phyloP scores from a whole-genome alignment of 345 rosid species.

The Citrus mangshanensis region DNA sequence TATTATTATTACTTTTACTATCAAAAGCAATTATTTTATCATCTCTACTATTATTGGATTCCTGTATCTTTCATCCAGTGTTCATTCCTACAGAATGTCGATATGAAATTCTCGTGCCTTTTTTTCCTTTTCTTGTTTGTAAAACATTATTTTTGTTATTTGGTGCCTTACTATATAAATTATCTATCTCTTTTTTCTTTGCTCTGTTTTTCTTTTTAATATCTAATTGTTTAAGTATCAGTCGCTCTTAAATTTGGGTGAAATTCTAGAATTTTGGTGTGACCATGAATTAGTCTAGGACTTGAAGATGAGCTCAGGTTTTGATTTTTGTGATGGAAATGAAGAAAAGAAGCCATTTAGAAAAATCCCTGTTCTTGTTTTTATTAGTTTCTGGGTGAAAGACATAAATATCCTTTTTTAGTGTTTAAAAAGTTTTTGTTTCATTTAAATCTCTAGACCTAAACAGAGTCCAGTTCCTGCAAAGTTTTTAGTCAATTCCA shows the following conservation, averaged over 20 bases:
- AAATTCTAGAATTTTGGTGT: background rate
- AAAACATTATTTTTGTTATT: background rate
- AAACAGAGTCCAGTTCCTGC: background rate
- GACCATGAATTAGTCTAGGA: background rate
- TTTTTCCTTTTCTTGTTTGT: background rate
- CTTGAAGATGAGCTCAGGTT: background rate
- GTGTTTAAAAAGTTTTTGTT: background rate
- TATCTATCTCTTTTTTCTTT: background rate
- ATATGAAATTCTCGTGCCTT: background rate
- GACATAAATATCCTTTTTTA: background rate
- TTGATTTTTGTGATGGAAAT: background rate
- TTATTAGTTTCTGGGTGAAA: background rate
- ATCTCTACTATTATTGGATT: background rate
- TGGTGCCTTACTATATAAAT: background rate
- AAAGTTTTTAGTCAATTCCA: background rate
- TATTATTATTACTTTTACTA: background rate
- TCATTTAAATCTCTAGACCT: background rate
- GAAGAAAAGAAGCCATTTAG: background rate
- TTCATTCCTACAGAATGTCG: background rate
- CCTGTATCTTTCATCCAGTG: background rate
- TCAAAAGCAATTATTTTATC: slow-evolving; percentile 3
- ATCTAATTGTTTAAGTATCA: background rate
- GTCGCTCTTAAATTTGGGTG: background rate
- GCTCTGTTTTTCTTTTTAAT: background rate
- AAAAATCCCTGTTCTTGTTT: background rate